Percentiles rank a stretch among this genome's conserved stretches.
Conservation (phyloP, 2,329 filamentous ascomycete species). For the Colletotrichum euphorbiae region DNA sequence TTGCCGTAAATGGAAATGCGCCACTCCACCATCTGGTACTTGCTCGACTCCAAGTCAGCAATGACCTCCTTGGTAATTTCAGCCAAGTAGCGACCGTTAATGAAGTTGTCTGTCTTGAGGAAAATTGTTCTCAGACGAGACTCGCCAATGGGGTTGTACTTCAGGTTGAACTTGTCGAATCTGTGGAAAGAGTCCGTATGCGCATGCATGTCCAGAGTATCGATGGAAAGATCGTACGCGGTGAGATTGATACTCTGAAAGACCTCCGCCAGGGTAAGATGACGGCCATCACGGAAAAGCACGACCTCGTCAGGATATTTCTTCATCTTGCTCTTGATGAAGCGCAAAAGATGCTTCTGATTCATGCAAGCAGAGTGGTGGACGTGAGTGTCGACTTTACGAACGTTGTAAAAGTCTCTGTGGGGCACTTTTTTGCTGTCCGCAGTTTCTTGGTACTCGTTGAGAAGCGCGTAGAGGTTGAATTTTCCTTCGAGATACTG, state of each 20-base stretch:
- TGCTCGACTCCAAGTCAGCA: constrained; percentile 95
- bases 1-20: constrained; percentile 97
- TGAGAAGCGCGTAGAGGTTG: constrained; percentile 91
- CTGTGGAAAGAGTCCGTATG: constrained; percentile 98
- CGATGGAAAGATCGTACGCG: constrained; percentile 96
- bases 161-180: constrained; percentile 99
- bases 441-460: constrained; percentile 97
- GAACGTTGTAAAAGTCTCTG: constrained; percentile 98
- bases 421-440: constrained; percentile 98
- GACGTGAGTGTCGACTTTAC: constrained; percentile 98
- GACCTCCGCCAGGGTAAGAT: constrained; percentile 90
- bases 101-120: constrained; percentile 97
- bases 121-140: constrained; percentile 98
- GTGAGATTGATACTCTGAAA: constrained; percentile 98
- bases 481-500: constrained; percentile 98
- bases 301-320: constrained; percentile 96
- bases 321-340: constrained; percentile 99
- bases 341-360: constrained; percentile 96
- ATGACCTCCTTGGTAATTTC: constrained; percentile 99
- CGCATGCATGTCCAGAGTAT: constrained; percentile 98
- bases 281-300: constrained; percentile 89
- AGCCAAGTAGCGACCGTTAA: constrained; percentile 93
- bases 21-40: constrained; percentile 99
- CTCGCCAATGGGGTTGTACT: constrained; percentile 98
- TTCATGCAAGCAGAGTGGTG: constrained; percentile 99